Conservation (phyloP, 2,329 filamentous ascomycete species). For the Exophiala viscosa region DNA sequence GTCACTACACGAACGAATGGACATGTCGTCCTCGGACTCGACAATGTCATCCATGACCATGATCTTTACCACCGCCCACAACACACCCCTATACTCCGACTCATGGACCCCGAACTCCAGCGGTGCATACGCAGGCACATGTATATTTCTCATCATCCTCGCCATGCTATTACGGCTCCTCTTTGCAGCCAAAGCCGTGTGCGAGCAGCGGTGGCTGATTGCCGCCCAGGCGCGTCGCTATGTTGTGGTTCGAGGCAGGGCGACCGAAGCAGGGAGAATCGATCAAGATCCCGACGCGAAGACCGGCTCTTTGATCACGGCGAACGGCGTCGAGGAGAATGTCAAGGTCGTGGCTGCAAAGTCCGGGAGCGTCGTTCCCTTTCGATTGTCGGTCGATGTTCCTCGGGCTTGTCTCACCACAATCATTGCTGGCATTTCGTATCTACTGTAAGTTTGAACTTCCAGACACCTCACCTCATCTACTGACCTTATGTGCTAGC, state of each 20-base stretch:
- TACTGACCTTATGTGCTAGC: slow-evolving; percentile 44
- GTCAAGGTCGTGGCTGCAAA: slow-evolving; percentile 66
- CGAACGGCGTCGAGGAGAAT: slow-evolving; percentile 76
- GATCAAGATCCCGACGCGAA: slow-evolving; percentile 60
- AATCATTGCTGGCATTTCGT: slow-evolving; percentile 71
- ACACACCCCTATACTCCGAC: slow-evolving; percentile 62
- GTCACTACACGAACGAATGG: slow-evolving; percentile 6
- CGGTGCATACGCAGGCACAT: slow-evolving; percentile 79
- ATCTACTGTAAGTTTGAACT: slow-evolving; percentile 68
- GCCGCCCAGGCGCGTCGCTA: slow-evolving; percentile 71
- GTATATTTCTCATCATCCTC: slow-evolving; percentile 77
- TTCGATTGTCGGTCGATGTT: slow-evolving; percentile 76
- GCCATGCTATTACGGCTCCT: slow-evolving; percentile 66
- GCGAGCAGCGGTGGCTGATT: slow-evolving; percentile 65
- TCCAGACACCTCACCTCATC: neutral
- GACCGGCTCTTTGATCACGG: slow-evolving; percentile 62
- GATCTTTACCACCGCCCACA: slow-evolving; percentile 54
- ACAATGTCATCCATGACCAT: slow-evolving; percentile 33
- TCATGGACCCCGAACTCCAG: slow-evolving; percentile 69
- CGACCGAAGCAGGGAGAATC: slow-evolving; percentile 57
- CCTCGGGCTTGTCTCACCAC: slow-evolving; percentile 68
- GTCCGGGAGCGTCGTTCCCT: slow-evolving; percentile 57
- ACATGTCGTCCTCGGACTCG: slow-evolving; percentile 2
- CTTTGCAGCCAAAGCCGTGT: slow-evolving; percentile 62
- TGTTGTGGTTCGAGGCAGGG: slow-evolving; percentile 66